phyloP scores from a whole-genome alignment of 805 yeast genomes.

The Nakazawaea anatomiae region DNA sequence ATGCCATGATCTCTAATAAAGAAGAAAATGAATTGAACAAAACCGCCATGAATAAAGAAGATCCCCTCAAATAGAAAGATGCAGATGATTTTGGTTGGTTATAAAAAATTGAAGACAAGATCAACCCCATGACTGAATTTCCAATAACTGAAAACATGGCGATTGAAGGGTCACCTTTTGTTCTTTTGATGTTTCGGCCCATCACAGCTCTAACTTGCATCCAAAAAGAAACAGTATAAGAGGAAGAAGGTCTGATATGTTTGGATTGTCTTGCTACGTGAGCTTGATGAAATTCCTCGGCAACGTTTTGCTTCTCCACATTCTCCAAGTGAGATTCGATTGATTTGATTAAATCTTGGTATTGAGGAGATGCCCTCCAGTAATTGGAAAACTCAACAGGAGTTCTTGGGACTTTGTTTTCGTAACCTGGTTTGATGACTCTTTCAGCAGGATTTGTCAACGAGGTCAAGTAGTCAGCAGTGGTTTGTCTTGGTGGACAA shows the following conservation, averaged over 20 bases:
- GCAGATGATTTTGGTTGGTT: conserved; percentile 30
- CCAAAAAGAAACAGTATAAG: conserved; percentile 38
- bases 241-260: conserved; percentile 33
- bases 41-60: conserved; percentile 29
- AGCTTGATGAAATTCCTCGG: conserved; percentile 19
- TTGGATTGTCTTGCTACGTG: conserved; percentile 36
- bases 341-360: conserved; percentile 29
- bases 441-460: conserved; percentile 43
- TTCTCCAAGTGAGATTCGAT: conserved; percentile 31
- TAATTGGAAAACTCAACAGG: conserved; percentile 44
- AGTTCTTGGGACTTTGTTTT: conserved; percentile 45
- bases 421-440: conserved; percentile 33
- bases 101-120: conserved; percentile 46
- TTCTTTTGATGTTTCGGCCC: conserved; percentile 37
- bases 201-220: conserved; percentile 42
- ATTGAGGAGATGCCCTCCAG: conserved; percentile 43
- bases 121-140: conserved; percentile 39
- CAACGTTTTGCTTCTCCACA: conserved; percentile 14
- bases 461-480: conserved; percentile 40
- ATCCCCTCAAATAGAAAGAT: conserved; percentile 38
- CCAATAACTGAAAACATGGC: conserved; percentile 30
- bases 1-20: conserved; percentile 35
- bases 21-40: conserved; percentile 40
- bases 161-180: conserved; percentile 38
- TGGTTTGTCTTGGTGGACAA: conserved; percentile 41